Evolutionary conservation across 2,329 filamentous ascomycete species (phyloP).

Genomic region (Plenodomus biglobosus): DNA sequence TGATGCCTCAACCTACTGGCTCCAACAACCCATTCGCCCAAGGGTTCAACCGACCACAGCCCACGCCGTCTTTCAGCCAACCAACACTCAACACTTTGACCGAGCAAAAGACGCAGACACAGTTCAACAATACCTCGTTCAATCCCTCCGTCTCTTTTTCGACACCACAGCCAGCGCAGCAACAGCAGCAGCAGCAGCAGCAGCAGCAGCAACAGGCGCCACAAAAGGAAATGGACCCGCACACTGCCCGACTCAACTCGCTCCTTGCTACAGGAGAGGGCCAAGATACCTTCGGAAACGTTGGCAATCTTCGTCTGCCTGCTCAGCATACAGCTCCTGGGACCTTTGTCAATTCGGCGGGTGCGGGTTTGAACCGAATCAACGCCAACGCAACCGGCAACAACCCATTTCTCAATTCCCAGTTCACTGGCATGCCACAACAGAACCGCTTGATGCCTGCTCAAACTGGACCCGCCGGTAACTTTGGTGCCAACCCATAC

Average conservation of each 20-base stretch:
- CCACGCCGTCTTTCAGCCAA: constrained; percentile 60
- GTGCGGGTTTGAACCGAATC: constrained; percentile 72
- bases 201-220: constrained; percentile 16
- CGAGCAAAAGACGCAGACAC: constrained; percentile 77
- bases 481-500: constrained; percentile 49
- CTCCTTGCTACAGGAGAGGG: constrained; percentile 86
- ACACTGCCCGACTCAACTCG: constrained; percentile 76
- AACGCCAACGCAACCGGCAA: constrained; percentile 70
- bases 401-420: constrained; percentile 85
- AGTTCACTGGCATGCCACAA: constrained; percentile 70
- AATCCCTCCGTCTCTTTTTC: constrained; percentile 52
- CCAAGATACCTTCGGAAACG: constrained; percentile 96
- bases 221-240: constrained; percentile 55
- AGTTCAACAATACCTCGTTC: constrained; percentile 58
- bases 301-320: constrained; percentile 92
- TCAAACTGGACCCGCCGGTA: constrained; percentile 54
- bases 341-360: constrained; percentile 94
- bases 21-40: constrained; percentile 97
- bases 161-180: constrained; percentile 44
- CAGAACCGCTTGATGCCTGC: constrained; percentile 52
- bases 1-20: constrained; percentile 84
- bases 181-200: constrained; percentile 8
- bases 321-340: constrained; percentile 95
- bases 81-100: constrained; percentile 74
- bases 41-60: constrained; percentile 62